These are phyloP conservation scores for Malassezia psittaci DNA, from an alignment of 1,284 basidiomycete genomes.

Conservation along the genomic window DNA sequence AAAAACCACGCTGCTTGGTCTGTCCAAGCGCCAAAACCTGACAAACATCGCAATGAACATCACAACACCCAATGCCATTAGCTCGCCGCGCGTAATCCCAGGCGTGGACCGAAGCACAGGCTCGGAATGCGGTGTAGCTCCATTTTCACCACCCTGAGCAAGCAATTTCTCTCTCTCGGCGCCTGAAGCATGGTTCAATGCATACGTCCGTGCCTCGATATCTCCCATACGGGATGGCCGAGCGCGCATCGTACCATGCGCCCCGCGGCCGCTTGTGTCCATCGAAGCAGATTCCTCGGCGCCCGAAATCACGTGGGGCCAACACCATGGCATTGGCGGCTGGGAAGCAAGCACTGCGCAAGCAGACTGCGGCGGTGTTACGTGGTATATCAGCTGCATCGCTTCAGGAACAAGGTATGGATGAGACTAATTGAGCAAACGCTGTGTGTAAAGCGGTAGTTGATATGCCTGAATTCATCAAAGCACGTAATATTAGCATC, in stretches of 20 bases:
- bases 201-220: neutral
- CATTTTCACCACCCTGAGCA: neutral
- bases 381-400: neutral
- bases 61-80: slow-evolving; percentile 15
- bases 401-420: slow-evolving; percentile 2
- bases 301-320: neutral
- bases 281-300: slow-evolving; percentile 1
- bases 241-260: slow-evolving; percentile 12
- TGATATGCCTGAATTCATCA: slow-evolving; percentile 25
- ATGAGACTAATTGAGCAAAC: neutral
- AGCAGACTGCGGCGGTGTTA: neutral
- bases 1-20: slow-evolving; percentile 45
- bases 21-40: slow-evolving; percentile 31
- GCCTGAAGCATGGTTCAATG: neutral
- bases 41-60: slow-evolving; percentile 26
- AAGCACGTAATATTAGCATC: slow-evolving; percentile 38
- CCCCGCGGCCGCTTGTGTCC: slow-evolving; percentile 1
- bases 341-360: slow-evolving; percentile 1
- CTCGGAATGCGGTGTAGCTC: neutral
- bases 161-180: slow-evolving; percentile 10
- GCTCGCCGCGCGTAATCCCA: slow-evolving; percentile 10
- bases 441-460: neutral
- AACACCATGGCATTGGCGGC: slow-evolving; percentile 1
- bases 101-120: neutral
- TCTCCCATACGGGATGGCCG: slow-evolving; percentile 5